Percentiles rank a stretch among this genome's conserved stretches.
Evolutionary conservation across 2,329 filamentous ascomycete species (phyloP).

Genomic region (Thielaviopsis euricoi): DNA sequence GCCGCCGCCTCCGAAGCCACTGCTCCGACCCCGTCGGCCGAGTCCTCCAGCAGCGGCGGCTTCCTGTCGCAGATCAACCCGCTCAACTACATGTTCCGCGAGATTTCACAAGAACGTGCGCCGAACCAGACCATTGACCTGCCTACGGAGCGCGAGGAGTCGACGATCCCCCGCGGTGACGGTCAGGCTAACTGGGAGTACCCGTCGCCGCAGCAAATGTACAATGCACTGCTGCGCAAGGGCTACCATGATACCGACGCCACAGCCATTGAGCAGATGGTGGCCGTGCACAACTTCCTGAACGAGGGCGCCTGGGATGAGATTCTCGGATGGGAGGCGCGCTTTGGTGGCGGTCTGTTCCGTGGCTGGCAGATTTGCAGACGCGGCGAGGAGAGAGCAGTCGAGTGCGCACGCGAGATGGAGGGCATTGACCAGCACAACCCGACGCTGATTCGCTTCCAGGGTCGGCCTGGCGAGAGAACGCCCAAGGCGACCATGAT

Average conservation of each 20-base stretch:
- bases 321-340: slow-evolving; percentile 82
- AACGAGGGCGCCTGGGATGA: slow-evolving; percentile 97
- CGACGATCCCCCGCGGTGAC: slow-evolving; percentile 79
- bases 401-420: slow-evolving; percentile 13
- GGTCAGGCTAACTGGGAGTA: slow-evolving; percentile 84
- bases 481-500: slow-evolving; percentile 84
- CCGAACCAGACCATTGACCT: slow-evolving; percentile 56
- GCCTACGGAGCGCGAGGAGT: slow-evolving; percentile 65
- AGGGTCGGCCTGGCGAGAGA: slow-evolving; percentile 73
- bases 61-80: slow-evolving; percentile 42
- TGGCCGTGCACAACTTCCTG: slow-evolving; percentile 91
- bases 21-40: slow-evolving; percentile 15
- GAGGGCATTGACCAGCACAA: slow-evolving; percentile 30
- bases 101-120: slow-evolving; percentile 65
- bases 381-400: slow-evolving; percentile 50
- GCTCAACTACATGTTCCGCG: slow-evolving; percentile 90
- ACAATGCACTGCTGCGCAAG: slow-evolving; percentile 92
- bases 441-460: slow-evolving; percentile 71
- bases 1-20: slow-evolving; percentile 32
- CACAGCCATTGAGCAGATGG: slow-evolving; percentile 91
- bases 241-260: slow-evolving; percentile 89
- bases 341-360: slow-evolving; percentile 59
- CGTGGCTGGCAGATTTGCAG: slow-evolving; percentile 59
- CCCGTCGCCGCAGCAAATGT: slow-evolving; percentile 97
- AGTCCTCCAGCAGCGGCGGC: slow-evolving; percentile 16